Base-by-base conservation (phyloP, 176 grass and related monocot genomes). In the Cenchrus americanus region DNA sequence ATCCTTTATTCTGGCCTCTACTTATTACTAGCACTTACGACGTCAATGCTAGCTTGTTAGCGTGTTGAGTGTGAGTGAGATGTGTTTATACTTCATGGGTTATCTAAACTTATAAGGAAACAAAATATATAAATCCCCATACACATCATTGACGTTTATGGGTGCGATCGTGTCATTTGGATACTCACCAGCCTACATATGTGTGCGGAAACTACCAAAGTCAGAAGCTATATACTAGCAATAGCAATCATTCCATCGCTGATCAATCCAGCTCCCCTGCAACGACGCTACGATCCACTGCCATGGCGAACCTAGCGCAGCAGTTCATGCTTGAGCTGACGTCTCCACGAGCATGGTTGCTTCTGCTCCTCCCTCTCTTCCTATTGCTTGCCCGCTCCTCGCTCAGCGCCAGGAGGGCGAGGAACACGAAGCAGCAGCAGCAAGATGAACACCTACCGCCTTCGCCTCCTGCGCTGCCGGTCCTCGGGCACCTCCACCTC, bases 401-500 rank as follows among this genome's bases (percentile, higher is more conserved):
- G 8, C 5, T 34, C 73, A 27, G 7, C 7, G 42, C 18, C 4
- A 48, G 11, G 27, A 59, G 30, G 69, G 59, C 10, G 12, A 62
- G 10, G 65, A 0, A 46, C 3, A 44, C 4, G 11, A 41, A 3
- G 59, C 22, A 18, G 17, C 4, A 10, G 8, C 5, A 58, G 15
- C 15, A 22, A 7, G 2, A 76, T 7, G 66, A 51, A 10, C 66
- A 30, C 3, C 82, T 86, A 1, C 44, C 71, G 14, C 57, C 89
- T 27, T 84, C 87, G 17, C 85, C 89, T 46, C 80, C 80, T 27
- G 80, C 66, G 62, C 77, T 81, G 7, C 82, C 87, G 17, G 26
- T 89, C 30, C 30, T 91, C 21, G 89, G 89, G 0, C 85, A 91
- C 85, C 66, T 91, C 27, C 89, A 87, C 68, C 84, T 87, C 46